Percentiles rank a stretch among this genome's conserved stretches.
Conservation (phyloP, 352 stramenopile species). For the Thraustochytrium aureum region DNA sequence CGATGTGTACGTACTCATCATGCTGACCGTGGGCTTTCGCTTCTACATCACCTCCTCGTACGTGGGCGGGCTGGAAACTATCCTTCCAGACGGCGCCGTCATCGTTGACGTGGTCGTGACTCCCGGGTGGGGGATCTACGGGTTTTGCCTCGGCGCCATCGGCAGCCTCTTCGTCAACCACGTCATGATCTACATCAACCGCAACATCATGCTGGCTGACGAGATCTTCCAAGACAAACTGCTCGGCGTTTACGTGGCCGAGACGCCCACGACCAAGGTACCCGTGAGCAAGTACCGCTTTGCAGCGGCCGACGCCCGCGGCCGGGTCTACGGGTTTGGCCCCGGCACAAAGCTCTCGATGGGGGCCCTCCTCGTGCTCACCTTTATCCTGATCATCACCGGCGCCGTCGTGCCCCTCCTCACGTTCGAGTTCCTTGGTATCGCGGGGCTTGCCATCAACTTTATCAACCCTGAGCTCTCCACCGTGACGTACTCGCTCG, state of each 20-base stretch:
- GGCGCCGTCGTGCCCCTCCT: slow-evolving; percentile 14
- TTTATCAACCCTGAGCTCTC: slow-evolving; percentile 10
- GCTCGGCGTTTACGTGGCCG: background rate
- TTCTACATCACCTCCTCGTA: slow-evolving; percentile 55
- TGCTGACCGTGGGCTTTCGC: slow-evolving; percentile 57
- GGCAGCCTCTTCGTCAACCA: slow-evolving; percentile 56
- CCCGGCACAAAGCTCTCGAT: background rate
- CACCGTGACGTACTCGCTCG: background rate
- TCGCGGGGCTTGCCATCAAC: slow-evolving; percentile 7
- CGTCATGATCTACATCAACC: slow-evolving; percentile 50
- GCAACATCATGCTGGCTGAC: slow-evolving; percentile 21
- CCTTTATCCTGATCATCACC: background rate
- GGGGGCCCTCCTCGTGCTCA: background rate
- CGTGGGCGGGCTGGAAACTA: background rate
- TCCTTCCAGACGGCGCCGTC: slow-evolving; percentile 14
- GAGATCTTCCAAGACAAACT: slow-evolving; percentile 8
- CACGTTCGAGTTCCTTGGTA: slow-evolving; percentile 29
- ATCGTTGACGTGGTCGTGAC: slow-evolving; percentile 56
- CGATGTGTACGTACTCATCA: slow-evolving; percentile 58
- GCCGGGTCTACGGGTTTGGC: slow-evolving; percentile 16
- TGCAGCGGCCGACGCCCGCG: background rate
- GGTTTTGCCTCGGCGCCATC: slow-evolving; percentile 58
- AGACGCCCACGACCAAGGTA: background rate
- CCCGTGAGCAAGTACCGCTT: slow-evolving; percentile 2
- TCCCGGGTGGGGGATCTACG: slow-evolving; percentile 58